Evolutionary conservation across 1,139 yeast species (phyloP), one percentile per base, ranked within the genome.

Genomic region (Hyphopichia fennica): DNA sequence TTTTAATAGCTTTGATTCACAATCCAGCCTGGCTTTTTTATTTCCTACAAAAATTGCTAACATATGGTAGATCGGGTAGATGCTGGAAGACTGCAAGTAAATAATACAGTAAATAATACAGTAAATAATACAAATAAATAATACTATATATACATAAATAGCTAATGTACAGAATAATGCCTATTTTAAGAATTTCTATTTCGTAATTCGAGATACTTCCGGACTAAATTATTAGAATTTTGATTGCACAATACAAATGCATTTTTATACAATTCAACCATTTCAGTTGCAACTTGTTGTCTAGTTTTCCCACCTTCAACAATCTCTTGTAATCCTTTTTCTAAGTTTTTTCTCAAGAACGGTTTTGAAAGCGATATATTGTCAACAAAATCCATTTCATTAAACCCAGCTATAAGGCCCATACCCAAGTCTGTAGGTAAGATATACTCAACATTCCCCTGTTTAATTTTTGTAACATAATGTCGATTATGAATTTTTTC

Each of bases 341-440:
- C 99, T 58, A 93, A 72, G 37, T 81, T 81, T 46, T 86, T 84
- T 42, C 99, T 71, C 47, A 93, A 66, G 53, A 87, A 87, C 2
- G 99, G 99, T 54, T 93, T 93, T 0, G 96, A 84, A 45, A 95
- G 69, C 1, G 96, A 87, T 40, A 81, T 71, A 41, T 75, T 72
- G 48, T 83, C 85, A 41, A n/a, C 31, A 13, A 88, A 76, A 9
- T 87, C 90, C 49, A 95, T 80, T 35, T 77, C 75, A 45, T 88
- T 90, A 60, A 93, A 90, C 1, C 96, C 97, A 56, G 86, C 95
- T 20, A 90, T 93, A 10, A 95, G 67, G 0, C 95, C 93, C 67
- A 86, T 81, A 0, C 99, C 99, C 8, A 95, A 67, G 10, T 79
- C 79, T 0, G 96, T 84, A 0, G 99, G 99, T 2, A 86, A 67